Percentiles rank a stretch among this genome's conserved stretches.
phyloP scores from a whole-genome alignment of 352 stramenopile species.

The Globisporangium radiosum region DNA sequence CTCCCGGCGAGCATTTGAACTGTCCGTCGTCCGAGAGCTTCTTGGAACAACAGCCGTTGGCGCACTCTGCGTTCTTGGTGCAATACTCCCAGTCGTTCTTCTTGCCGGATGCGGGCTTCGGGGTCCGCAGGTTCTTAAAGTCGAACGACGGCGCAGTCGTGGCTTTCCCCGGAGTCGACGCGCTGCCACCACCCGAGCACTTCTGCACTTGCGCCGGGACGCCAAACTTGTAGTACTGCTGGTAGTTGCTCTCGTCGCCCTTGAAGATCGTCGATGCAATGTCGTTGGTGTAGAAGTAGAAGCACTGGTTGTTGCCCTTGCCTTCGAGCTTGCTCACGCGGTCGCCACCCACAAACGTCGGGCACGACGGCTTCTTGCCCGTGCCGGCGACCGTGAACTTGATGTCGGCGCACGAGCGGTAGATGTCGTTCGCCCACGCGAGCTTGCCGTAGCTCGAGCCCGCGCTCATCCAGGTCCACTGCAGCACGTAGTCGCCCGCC shows the following conservation, averaged over 20 bases:
- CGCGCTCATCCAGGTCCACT: slow-evolving; percentile 45
- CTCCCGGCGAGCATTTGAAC: slow-evolving; percentile 1
- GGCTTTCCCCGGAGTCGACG: not conserved
- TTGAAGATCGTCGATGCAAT: slow-evolving; percentile 30
- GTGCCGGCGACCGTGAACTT: slow-evolving; percentile 29
- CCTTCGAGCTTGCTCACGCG: slow-evolving; percentile 39
- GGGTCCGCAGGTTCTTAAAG: not conserved
- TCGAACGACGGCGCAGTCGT: slow-evolving; percentile 4
- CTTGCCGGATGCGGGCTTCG: not conserved
- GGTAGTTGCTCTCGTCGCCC: slow-evolving; percentile 22
- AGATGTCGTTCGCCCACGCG: slow-evolving; percentile 32
- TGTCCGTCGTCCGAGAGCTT: slow-evolving; percentile 19
- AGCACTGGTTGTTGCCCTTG: slow-evolving; percentile 31
- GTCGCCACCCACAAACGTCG: slow-evolving; percentile 43
- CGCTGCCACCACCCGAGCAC: slow-evolving; percentile 19
- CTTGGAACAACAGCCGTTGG: slow-evolving; percentile 13
- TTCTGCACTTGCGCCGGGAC: slow-evolving; percentile 33
- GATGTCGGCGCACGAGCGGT: slow-evolving; percentile 49
- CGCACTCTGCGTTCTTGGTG: slow-evolving; percentile 2
- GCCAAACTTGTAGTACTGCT: slow-evolving; percentile 42
- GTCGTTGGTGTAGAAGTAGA: slow-evolving; percentile 52
- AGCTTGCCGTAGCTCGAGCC: slow-evolving; percentile 46
- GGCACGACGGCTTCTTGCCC: slow-evolving; percentile 26
- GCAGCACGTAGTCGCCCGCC: slow-evolving; percentile 46
- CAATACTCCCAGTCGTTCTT: slow-evolving; percentile 10